phyloP scores from a whole-genome alignment of 108 stramenopile genomes.

The Cylindrotheca fusiformis region DNA sequence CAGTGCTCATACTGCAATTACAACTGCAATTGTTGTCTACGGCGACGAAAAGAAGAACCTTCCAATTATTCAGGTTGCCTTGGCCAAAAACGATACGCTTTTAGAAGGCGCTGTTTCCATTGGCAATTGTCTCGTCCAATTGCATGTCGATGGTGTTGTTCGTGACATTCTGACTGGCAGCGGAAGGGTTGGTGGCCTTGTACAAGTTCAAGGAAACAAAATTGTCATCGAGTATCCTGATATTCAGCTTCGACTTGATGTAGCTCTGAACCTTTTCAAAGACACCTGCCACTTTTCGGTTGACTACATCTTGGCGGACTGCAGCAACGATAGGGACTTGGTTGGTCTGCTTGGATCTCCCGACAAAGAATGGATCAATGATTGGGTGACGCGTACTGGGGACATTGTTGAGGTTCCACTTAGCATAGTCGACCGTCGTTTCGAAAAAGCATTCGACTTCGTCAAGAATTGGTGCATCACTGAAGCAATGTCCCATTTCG shows the following conservation, averaged over 20 bases:
- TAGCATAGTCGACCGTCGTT: neutral
- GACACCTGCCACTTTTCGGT: neutral
- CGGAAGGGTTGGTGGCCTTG: neutral
- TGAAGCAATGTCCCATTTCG: neutral
- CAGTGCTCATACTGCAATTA: neutral
- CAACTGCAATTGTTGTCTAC: neutral
- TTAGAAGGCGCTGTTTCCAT: neutral
- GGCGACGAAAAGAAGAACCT: neutral
- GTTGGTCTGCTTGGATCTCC: neutral
- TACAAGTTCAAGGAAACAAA: neutral
- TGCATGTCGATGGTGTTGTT: neutral
- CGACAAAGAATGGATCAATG: neutral
- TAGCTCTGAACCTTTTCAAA: neutral
- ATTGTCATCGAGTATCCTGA: neutral
- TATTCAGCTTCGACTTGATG: neutral
- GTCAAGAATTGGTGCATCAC: neutral
- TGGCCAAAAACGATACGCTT: neutral
- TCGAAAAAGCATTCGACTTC: neutral
- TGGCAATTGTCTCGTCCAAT: neutral
- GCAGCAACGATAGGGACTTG: neutral
- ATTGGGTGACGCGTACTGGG: neutral
- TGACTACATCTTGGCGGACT: neutral
- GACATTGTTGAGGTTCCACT: neutral
- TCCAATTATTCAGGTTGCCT: neutral
- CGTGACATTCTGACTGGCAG: neutral